Evolutionary conservation across 2,329 filamentous ascomycete genomes (phyloP), one percentile per base, ranked within the genome.

Genomic region (Scorias spongiosa): DNA sequence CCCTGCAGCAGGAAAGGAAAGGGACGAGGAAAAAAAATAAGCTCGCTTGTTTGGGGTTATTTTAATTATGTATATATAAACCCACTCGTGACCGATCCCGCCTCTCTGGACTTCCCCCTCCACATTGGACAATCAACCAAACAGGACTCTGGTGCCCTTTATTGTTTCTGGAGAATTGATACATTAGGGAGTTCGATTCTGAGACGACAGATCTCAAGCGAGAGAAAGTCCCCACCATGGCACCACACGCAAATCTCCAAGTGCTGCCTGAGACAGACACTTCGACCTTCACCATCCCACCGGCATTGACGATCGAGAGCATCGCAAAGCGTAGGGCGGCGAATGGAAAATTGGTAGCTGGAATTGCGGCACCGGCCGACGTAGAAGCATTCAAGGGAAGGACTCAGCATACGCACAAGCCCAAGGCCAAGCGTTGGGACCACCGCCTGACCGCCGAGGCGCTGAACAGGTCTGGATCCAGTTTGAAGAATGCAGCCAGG

Each of bases 371-470:
- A 9, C 72, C 75, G 42, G 80, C 82, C 2, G 80, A 81, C 62
- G 84, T 84, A 61, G 81, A 88, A 54, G 78, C 83, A 69, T 95
- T 93, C 65, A 91, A 91, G 65, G 78, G 78, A 42, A 46, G 53
- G 34, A 71, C 76, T 44, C 79, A 64, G 49, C 65, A 77, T 59
- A 56, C 63, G 28, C 62, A 68, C 51, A 88, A 89, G 58, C 82
- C 84, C 3, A 80, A 79, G 57, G 83, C 89, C 2, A 86, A 81
- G 62, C 69, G 78, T 61, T 95, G 84, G 81, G 84, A 93, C 58
- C 75, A 69, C 47, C 60, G 62, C 14, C 52, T 71, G 44, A 66
- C 54, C 45, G 47, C 52, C 32, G 67, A 71, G 76, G 61, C 79
- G 72, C 29, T 84, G 75, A 60, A 54, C 11, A 57, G 69, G 14